Evolutionary conservation across 2,329 filamentous ascomycete species (phyloP).

Genomic region (Botryotinia globosa): DNA sequence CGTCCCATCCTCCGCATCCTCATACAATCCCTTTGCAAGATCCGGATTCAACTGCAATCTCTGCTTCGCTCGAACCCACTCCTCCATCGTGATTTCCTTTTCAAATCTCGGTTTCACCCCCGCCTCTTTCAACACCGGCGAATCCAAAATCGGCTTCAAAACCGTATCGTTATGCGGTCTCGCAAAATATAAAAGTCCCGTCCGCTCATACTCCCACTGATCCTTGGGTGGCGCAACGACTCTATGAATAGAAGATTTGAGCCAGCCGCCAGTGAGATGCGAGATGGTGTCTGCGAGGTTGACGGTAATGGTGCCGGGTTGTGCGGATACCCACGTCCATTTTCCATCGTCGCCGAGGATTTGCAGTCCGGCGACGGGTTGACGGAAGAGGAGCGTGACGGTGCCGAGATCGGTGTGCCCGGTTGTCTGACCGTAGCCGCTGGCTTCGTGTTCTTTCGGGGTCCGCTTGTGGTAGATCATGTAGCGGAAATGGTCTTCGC

Average conservation of each 20-base stretch:
- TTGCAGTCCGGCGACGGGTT: constrained; percentile 56
- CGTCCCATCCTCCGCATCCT: constrained; percentile 37
- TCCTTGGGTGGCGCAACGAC: constrained; percentile 40
- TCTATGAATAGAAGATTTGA: constrained; percentile 45
- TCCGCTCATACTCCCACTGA: constrained; percentile 42
- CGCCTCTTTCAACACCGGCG: constrained; percentile 35
- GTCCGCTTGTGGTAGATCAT: constrained; percentile 56
- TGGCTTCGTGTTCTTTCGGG: constrained; percentile 46
- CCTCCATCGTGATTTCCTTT: constrained; percentile 45
- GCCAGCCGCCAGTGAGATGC: constrained; percentile 48
- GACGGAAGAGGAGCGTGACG: constrained; percentile 56
- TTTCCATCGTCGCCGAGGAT: constrained; percentile 48
- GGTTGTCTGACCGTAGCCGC: constrained; percentile 45
- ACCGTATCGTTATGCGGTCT: constrained; percentile 33
- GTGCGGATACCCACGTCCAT: constrained; percentile 52
- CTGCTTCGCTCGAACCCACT: constrained; percentile 45
- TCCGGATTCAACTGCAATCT: constrained; percentile 39
- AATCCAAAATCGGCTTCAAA: constrained; percentile 36
- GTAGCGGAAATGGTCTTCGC: constrained; percentile 61
- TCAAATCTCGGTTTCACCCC: constrained; percentile 39
- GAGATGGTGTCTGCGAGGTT: constrained; percentile 51
- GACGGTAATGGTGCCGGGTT: constrained; percentile 51
- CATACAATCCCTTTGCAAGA: constrained; percentile 40
- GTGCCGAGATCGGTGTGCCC: constrained; percentile 58
- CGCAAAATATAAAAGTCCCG: constrained; percentile 49